Percentiles rank a stretch among this genome's conserved stretches.
Conservation (phyloP, 371 early-diverging fungal species). For the Mortierella sp. region DNA sequence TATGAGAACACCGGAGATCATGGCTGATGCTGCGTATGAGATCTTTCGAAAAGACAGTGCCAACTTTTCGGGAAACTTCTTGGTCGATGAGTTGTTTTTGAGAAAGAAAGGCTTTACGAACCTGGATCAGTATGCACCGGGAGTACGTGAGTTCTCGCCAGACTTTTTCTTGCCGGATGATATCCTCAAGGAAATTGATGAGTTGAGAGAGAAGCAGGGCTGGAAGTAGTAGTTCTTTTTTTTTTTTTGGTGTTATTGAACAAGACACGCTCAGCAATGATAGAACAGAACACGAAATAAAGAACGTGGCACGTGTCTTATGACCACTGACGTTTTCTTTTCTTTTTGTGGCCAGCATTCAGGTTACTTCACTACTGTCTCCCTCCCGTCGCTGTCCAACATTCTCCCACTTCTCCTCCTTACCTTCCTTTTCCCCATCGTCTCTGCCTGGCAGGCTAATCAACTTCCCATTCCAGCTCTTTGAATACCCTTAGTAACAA, state of each 20-base stretch:
- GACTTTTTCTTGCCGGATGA: conserved; percentile 78
- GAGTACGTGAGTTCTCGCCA: conserved; percentile 62
- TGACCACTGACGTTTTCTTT: too few relatives aligned
- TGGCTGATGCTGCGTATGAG: conserved; percentile 84
- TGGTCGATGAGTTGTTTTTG: conserved; percentile 79
- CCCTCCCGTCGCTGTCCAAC: neutral
- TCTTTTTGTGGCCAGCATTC: neutral
- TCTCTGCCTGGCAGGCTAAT: neutral
- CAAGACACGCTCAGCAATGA: too few relatives aligned
- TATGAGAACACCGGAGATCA: conserved; percentile 74
- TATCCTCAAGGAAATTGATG: conserved; percentile 42
- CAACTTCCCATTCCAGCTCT: neutral
- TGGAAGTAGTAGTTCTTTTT: too few relatives aligned
- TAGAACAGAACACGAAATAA: too few relatives aligned
- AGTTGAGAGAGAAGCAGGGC: conserved; percentile 44
- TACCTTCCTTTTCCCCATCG: neutral
- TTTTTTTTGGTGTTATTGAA: too few relatives aligned
- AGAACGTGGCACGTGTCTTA: too few relatives aligned
- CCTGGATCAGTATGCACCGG: conserved; percentile 75
- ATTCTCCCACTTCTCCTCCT: neutral
- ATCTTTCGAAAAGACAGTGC: conserved; percentile 65
- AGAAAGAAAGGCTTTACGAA: conserved; percentile 73
- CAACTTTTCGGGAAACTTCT: conserved; percentile 77
- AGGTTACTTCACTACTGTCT: neutral
- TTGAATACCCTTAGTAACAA: too few relatives aligned